Evolutionary conservation across 176 grass and related monocot genomes (phyloP).

Genomic region (Oryza glaberrima): DNA sequence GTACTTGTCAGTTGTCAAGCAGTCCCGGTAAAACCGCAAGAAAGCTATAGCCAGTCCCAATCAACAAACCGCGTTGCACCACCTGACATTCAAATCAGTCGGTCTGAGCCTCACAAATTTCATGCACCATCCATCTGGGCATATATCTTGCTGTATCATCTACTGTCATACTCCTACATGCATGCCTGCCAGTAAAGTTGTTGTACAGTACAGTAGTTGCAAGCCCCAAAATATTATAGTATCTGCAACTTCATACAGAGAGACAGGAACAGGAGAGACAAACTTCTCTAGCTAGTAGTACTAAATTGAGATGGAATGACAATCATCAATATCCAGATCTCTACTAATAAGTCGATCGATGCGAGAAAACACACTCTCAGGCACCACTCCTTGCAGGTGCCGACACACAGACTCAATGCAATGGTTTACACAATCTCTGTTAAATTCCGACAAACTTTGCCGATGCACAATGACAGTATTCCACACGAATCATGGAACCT

Average conservation of each 20-base stretch:
- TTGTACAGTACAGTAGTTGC: too few species aligned
- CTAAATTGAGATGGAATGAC: neutral
- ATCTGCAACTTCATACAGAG: neutral
- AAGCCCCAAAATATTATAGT: too few species aligned
- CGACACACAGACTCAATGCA: neutral
- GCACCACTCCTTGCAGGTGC: conserved; percentile 41
- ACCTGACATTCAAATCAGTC: neutral
- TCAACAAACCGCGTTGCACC: neutral
- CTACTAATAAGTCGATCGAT: conserved; percentile 1
- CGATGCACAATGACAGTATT: conserved; percentile 33
- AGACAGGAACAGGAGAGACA: neutral
- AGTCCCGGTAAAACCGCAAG: neutral
- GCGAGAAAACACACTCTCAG: conserved; percentile 14
- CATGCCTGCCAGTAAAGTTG: too few species aligned
- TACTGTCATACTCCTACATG: too few species aligned
- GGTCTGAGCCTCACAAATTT: neutral
- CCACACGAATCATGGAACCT: conserved; percentile 37
- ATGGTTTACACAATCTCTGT: conserved; percentile 42
- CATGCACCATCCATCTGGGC: neutral
- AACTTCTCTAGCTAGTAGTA: neutral
- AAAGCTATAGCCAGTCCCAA: neutral
- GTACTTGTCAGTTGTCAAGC: neutral
- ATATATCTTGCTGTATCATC: neutral
- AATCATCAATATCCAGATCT: conserved; percentile 29
- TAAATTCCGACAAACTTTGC: conserved; percentile 29